phyloP scores from a whole-genome alignment of 176 grass and related monocot species.

The Triticum turgidum region DNA sequence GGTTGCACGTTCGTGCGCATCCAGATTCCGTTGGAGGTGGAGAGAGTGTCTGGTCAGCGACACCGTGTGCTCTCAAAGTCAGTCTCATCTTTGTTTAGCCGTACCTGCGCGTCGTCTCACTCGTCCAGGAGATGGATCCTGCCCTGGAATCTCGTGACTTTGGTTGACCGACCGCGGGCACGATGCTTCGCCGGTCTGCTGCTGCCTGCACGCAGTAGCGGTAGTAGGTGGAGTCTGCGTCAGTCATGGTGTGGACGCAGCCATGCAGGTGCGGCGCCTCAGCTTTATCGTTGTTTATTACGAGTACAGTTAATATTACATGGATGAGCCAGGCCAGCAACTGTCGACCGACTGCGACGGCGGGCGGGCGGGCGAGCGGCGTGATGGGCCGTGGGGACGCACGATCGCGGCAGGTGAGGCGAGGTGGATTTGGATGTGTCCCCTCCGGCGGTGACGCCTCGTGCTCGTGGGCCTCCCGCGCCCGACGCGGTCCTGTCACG shows the following conservation, averaged over 20 bases:
- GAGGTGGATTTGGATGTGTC: not conserved
- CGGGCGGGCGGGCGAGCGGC: no score
- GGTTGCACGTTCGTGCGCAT: no score
- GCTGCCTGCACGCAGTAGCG: not conserved
- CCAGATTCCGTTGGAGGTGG: no score
- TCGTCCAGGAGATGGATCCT: no score
- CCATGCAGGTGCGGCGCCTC: not conserved
- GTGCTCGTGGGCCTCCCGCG: not conserved
- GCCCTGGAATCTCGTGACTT: no score
- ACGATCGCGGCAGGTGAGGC: not conserved
- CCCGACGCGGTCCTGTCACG: not conserved
- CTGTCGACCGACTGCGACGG: not conserved
- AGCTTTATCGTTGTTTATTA: not conserved
- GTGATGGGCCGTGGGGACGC: not conserved
- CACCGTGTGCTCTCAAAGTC: not conserved
- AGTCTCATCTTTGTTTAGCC: no score
- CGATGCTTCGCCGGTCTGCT: not conserved
- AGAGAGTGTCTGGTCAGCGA: not conserved
- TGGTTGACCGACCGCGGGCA: not conserved
- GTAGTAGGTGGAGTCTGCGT: not conserved
- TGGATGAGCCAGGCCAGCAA: no score
- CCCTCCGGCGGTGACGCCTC: not conserved
- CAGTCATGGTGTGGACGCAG: constrained; percentile 2
- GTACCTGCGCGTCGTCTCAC: no score
- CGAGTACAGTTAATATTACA: not conserved